Evolutionary conservation across 2,329 filamentous ascomycete genomes (phyloP).

Genomic region (Tolypocladium amazonense): DNA sequence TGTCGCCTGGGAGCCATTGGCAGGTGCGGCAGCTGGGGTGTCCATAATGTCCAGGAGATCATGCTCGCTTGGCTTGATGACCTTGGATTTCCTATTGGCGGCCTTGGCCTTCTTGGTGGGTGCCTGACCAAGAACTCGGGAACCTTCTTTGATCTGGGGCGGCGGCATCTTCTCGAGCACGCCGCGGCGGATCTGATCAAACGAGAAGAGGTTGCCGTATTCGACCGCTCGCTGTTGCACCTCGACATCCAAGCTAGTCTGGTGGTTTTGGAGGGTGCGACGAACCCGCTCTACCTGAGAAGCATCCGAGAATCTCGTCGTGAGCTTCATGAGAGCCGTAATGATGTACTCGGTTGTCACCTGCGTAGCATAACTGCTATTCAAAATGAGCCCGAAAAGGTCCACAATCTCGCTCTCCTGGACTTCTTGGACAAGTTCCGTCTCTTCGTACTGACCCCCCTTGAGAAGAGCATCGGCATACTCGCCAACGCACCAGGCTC

Average conservation of each 20-base stretch:
- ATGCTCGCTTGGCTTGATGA: constrained; percentile 76
- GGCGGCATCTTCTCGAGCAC: constrained; percentile 97
- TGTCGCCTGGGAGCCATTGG: constrained; percentile 45
- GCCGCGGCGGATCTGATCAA: constrained; percentile 76
- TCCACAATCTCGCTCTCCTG: constrained; percentile 86
- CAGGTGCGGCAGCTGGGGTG: constrained; percentile 43
- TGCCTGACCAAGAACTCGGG: constrained; percentile 77
- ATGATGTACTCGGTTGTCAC: constrained; percentile 92
- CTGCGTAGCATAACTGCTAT: constrained; percentile 88
- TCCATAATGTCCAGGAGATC: constrained; percentile 93
- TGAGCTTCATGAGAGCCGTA: constrained; percentile 90
- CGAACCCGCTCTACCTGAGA: constrained; percentile 81
- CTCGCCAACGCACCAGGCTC: constrained; percentile 95
- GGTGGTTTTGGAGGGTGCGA: constrained; percentile 64
- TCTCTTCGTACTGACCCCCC: constrained; percentile 87
- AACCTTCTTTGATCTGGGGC: constrained; percentile 93
- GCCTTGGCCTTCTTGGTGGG: constrained; percentile 54
- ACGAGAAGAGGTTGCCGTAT: constrained; percentile 87
- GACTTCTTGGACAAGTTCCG: constrained; percentile 71
- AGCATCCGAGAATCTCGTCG: constrained; percentile 71
- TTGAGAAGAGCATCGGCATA: constrained; percentile 84
- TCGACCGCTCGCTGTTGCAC: constrained; percentile 94
- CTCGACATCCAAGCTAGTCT: constrained; percentile 85
- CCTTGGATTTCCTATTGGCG: constrained; percentile 64
- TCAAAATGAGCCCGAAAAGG: constrained; percentile 82